These are phyloP conservation scores for Citrullus mucosospermus DNA, from an alignment of 306 rosid genomes.

Conservation along the genomic window DNA sequence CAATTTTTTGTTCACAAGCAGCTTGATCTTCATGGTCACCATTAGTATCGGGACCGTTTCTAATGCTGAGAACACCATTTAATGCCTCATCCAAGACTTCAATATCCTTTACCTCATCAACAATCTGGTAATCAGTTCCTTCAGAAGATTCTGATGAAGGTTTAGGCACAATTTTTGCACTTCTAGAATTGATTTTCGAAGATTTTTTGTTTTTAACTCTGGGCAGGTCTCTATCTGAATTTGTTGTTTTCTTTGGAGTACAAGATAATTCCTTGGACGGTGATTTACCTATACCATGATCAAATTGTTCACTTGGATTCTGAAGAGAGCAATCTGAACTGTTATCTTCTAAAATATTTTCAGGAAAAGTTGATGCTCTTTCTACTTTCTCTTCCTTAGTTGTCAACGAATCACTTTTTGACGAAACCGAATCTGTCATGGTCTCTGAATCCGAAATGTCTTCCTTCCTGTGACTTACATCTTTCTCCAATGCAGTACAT, in stretches of 20 bases:
- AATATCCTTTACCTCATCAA: slow-evolving; percentile 29
- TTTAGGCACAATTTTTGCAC: slow-evolving; percentile 26
- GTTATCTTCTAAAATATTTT: slow-evolving; percentile 18
- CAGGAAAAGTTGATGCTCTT: slow-evolving; percentile 29
- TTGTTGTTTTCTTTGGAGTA: slow-evolving; percentile 29
- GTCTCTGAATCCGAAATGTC: slow-evolving; percentile 67
- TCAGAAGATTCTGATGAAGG: slow-evolving; percentile 44
- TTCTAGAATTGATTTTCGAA: slow-evolving; percentile 22
- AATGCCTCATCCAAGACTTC: slow-evolving; percentile 40
- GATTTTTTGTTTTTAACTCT: slow-evolving; percentile 20
- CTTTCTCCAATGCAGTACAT: slow-evolving; percentile 51
- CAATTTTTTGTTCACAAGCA: slow-evolving; percentile 33
- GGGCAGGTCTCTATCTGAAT: slow-evolving; percentile 26
- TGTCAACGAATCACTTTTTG: slow-evolving; percentile 47
- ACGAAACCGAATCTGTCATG: slow-evolving; percentile 54
- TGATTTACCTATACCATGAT: slow-evolving; percentile 22
- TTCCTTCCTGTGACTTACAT: slow-evolving; percentile 40
- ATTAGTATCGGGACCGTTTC: slow-evolving; percentile 36
- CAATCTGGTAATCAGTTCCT: slow-evolving; percentile 43
- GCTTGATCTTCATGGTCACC: slow-evolving; percentile 28
- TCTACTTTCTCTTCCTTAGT: slow-evolving; percentile 56
- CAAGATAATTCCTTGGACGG: slow-evolving; percentile 21
- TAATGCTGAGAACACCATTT: slow-evolving; percentile 29
- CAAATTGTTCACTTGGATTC: slow-evolving; percentile 32
- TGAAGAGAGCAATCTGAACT: slow-evolving; percentile 25